Percentiles rank a stretch among this genome's conserved stretches.
Conservation (phyloP, 192 early-diverging fungal species). For the Coemansia sp. region DNA sequence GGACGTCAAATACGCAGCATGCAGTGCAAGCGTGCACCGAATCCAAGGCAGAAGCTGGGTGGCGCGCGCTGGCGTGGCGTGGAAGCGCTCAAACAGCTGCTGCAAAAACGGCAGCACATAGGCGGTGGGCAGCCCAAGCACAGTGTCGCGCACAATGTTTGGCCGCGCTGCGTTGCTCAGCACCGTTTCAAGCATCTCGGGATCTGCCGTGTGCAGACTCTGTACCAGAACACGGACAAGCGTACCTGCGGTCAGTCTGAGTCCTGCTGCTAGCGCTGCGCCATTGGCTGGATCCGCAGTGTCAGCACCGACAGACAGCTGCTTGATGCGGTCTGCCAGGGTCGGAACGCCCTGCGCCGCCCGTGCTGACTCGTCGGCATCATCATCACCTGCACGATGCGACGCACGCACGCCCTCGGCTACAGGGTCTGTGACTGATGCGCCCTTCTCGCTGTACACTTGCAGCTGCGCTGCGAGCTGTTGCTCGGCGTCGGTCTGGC, state of each 20-base stretch:
- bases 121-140: constrained; percentile 28
- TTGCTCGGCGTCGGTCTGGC: constrained; percentile 14
- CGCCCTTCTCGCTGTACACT: constrained; percentile 27
- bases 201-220: constrained; percentile 42
- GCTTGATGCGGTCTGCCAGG: constrained; percentile 41
- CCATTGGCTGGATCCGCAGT: background rate
- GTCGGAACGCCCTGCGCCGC: constrained; percentile 13
- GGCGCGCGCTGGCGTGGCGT: constrained; percentile 25
- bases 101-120: constrained; percentile 47
- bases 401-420: constrained; percentile 17
- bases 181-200: constrained; percentile 35
- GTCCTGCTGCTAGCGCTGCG: background rate
- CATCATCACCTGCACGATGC: constrained; percentile 13
- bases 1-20: constrained; percentile 39
- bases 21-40: constrained; percentile 27
- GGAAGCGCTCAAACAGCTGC: constrained; percentile 51
- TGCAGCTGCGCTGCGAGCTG: constrained; percentile 22
- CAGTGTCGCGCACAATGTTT: constrained; percentile 44
- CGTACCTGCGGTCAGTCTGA: constrained; percentile 24
- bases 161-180: constrained; percentile 34
- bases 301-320: constrained; percentile 26
- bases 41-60: constrained; percentile 43
- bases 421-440: constrained; percentile 13
- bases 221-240: constrained; percentile 53
- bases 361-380: background rate